Base-by-base conservation (phyloP, 2,329 filamentous ascomycete genomes). In the Nemania abortiva region DNA sequence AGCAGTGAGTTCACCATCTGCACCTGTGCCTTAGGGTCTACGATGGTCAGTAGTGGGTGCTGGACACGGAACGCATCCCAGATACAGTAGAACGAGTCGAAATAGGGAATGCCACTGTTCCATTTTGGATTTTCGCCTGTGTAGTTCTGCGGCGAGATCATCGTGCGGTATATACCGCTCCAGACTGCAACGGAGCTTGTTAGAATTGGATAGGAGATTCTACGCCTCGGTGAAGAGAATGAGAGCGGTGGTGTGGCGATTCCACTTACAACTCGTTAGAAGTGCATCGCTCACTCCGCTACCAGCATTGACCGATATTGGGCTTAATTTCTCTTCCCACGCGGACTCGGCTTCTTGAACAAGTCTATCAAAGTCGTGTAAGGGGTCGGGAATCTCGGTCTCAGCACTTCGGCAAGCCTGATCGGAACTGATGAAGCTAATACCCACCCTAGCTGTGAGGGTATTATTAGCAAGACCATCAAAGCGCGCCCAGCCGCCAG, bases 71-170 rank as follows among this genome's bases (percentile, higher is more conserved):
- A 91, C 0, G 86, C 85, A 73, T 91, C 89, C 89, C 89, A 91
- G 18, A 91, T 89, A 69, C 80, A 82, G 73, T 82, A 81, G 57
- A 74, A 81, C 7, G 87, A 89, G 74, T 91, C 89, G 68, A 89
- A 91, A 70, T 91, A 91, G 2, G 89, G 89, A 63, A 90, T 87
- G 0, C 84, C 82, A 27, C 85, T 89, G 42, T 87, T 76, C 89
- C 89, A 91, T 0, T 87, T 77, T 3, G 87, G 87, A 54, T 91
- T 91, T 74, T 91, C 89, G 0, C 87, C 88, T 0, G 89, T 91
- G 72, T 91, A 91, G 73, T 91, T 89, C 74, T 91, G 89, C 1
- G 89, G 89, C 34, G 86, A 88, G 68, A 91, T 88, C 84, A 90
- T 86, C 0, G 84, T 81, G 24, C 89, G 82, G 71, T 91, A 91